Evolutionary conservation across 371 early-diverging fungal species (phyloP).

Genomic region (Capillidium heterosporum): DNA sequence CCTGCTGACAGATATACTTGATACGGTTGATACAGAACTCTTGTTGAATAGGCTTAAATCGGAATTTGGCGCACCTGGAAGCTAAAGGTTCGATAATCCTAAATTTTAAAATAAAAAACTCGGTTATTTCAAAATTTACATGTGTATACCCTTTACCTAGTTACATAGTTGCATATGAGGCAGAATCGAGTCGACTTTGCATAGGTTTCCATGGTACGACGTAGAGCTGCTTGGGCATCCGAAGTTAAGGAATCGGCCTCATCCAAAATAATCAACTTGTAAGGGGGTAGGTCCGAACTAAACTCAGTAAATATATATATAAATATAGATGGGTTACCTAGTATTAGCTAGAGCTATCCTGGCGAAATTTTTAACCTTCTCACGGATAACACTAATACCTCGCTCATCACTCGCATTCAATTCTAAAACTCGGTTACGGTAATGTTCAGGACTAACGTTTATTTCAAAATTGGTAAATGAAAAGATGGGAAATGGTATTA

Average conservation of each 20-base stretch:
- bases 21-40: conserved; percentile 33
- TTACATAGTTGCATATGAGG: conserved; percentile 94
- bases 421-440: conserved; percentile 76
- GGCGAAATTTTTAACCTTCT: conserved; percentile 96
- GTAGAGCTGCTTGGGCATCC: conserved; percentile 96
- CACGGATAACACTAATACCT: conserved; percentile 91
- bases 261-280: conserved; percentile 96
- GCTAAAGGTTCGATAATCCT: conserved; percentile 91
- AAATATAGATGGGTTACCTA: not conserved
- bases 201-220: conserved; percentile 98
- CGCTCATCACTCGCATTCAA: conserved; percentile 99
- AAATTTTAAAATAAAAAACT: conserved; percentile 12
- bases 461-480: not conserved
- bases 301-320: not conserved
- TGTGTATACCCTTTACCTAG: conserved; percentile 26
- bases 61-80: conserved; percentile 90
- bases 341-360: conserved; percentile 28
- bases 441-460: conserved; percentile 40
- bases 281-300: conserved; percentile 44
- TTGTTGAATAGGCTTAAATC: conserved; percentile 66
- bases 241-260: conserved; percentile 98
- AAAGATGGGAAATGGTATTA: conserved; percentile 9
- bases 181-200: conserved; percentile 93
- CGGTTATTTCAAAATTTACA: conserved; percentile 14
- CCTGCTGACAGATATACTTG: conserved; percentile 38